Percentiles rank a stretch among this genome's conserved stretches.
Evolutionary conservation across 257 asterid genomes (phyloP).

Genomic region (Apocynum venetum): DNA sequence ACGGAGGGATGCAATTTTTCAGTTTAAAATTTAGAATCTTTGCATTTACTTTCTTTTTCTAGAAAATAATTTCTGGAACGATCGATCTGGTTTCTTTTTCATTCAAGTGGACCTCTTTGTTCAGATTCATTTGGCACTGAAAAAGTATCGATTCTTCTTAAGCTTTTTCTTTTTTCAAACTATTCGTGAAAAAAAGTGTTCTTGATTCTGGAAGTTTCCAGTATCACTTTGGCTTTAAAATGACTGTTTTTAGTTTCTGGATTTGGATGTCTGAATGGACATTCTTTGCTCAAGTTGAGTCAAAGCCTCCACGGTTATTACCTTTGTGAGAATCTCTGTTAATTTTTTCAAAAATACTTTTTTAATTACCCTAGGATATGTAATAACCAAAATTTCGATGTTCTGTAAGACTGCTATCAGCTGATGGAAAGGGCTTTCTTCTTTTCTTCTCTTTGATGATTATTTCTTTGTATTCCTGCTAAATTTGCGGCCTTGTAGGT

Average conservation of each 20-base stretch:
- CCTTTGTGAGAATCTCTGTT: not conserved
- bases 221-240: slow-evolving; percentile 9
- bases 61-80: not conserved
- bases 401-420: not conserved
- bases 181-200: not conserved
- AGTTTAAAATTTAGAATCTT: not conserved
- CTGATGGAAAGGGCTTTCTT: not conserved
- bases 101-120: not conserved
- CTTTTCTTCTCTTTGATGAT: not conserved
- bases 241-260: slow-evolving; percentile 1
- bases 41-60: not conserved
- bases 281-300: slow-evolving; percentile 4
- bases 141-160: slow-evolving; percentile 23
- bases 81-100: slow-evolving; percentile 5
- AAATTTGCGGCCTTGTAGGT: not conserved
- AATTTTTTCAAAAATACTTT: not conserved
- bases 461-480: not conserved
- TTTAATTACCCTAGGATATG: not conserved
- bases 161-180: not conserved
- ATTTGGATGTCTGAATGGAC: slow-evolving; percentile 3
- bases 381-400: not conserved
- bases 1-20: not conserved
- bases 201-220: slow-evolving; percentile 27
- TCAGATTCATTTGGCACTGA: slow-evolving; percentile 18
- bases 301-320: not conserved